A percentile compares a stretch with the other conserved stretches of the same genome.
These are phyloP conservation scores for Annulohypoxylon bovei DNA, from an alignment of 495 filamentous ascomycete genomes.

Conservation along the genomic window DNA sequence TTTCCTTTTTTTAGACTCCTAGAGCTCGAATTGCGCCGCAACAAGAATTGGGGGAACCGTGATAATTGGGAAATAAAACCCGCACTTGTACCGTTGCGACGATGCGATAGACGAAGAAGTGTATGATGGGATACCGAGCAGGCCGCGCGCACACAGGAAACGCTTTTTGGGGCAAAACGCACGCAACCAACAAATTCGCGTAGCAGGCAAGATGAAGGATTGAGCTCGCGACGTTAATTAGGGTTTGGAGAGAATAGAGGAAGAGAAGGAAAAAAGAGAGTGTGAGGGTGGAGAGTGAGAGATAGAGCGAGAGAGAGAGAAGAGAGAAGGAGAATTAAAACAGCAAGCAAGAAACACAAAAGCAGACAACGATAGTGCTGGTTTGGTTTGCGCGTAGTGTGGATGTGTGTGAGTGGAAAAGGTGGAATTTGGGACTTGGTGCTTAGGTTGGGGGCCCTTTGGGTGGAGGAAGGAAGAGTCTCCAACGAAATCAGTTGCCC, in stretches of 20 bases:
- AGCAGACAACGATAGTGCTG: conserved; percentile 65
- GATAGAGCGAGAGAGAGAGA: conserved; percentile 52
- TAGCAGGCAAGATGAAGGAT: conserved; percentile 51
- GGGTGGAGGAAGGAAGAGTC: conserved; percentile 29
- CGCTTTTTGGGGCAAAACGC: conserved; percentile 49
- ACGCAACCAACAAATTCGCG: conserved; percentile 57
- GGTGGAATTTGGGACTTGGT: conserved; percentile 42
- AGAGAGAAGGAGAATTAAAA: conserved; percentile 61
- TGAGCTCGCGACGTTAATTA: conserved; percentile 44
- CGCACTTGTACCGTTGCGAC: conserved; percentile 45
- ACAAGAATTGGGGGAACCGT: conserved; percentile 49
- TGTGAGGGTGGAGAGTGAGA: conserved; percentile 49
- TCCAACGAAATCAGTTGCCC: conserved; percentile 34
- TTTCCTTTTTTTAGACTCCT: conserved; percentile 48
- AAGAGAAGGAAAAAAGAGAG: conserved; percentile 47
- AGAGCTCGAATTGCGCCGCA: conserved; percentile 45
- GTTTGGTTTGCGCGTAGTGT: conserved; percentile 51
- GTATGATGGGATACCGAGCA: conserved; percentile 42
- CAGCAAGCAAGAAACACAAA: conserved; percentile 61
- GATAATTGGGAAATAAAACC: conserved; percentile 52
- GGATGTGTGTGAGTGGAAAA: conserved; percentile 60
- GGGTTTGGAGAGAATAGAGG: conserved; percentile 46
- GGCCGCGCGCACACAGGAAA: conserved; percentile 51
- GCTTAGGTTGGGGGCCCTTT: conserved; percentile 38
- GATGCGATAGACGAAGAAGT: conserved; percentile 47